Conservation (phyloP, 495 filamentous ascomycete genomes). For the Copromyces sp. region DNA sequence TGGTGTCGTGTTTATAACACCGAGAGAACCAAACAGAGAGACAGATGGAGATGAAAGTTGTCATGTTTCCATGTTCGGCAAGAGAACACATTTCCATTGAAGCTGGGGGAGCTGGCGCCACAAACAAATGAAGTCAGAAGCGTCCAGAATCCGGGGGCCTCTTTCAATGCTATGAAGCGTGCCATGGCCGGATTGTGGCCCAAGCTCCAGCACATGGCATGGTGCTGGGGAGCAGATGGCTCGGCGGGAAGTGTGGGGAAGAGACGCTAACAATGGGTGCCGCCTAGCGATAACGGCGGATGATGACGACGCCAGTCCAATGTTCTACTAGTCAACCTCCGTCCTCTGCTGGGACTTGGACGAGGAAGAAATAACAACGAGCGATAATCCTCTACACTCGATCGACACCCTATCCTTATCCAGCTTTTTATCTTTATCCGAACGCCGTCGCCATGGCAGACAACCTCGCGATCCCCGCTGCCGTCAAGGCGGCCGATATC, state of each 20-base stretch:
- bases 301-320: neutral
- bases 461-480: conserved; percentile 49
- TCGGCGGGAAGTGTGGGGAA: conserved; percentile 5
- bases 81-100: conserved; percentile 30
- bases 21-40: neutral
- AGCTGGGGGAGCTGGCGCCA: conserved; percentile 10
- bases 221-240: neutral
- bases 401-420: neutral
- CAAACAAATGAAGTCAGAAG: conserved; percentile 9
- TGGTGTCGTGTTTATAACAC: neutral
- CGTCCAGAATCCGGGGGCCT: conserved; percentile 7
- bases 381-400: neutral
- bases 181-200: conserved; percentile 8
- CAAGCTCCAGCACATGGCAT: conserved; percentile 13
- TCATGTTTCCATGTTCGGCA: conserved; percentile 28
- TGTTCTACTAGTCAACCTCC: neutral
- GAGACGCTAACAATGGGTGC: neutral
- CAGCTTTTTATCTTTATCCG: neutral
- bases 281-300: neutral
- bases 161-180: neutral
- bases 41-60: conserved; percentile 12
- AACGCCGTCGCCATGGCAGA: conserved; percentile 50
- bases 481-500: conserved; percentile 67
- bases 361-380: neutral
- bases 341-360: neutral